Conservation (phyloP, 2,329 filamentous ascomycete genomes). For the Blastomyces emzantsi region DNA sequence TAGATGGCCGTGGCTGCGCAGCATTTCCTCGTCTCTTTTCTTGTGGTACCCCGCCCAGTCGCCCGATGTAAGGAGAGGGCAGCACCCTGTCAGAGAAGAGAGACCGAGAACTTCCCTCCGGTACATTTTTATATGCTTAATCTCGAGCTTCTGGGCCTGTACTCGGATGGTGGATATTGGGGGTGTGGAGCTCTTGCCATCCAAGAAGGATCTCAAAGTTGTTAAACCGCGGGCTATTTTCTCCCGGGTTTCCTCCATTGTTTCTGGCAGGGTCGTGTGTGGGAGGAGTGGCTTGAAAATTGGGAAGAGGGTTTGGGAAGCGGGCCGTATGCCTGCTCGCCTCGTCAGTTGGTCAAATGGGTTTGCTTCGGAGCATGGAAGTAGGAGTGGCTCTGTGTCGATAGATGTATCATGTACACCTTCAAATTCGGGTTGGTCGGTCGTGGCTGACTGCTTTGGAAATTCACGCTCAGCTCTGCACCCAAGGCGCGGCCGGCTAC, state of each 20-base stretch:
- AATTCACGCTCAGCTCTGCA: neutral
- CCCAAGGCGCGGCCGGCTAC: neutral
- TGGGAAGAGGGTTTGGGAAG: neutral
- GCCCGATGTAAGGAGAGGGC: neutral
- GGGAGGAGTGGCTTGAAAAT: neutral
- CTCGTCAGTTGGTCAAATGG: neutral
- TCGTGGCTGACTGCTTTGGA: neutral
- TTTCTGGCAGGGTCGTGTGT: neutral
- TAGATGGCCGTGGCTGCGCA: neutral
- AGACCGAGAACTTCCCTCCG: neutral
- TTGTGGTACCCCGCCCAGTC: slow-evolving; percentile 2
- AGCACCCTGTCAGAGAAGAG: neutral
- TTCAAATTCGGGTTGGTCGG: neutral
- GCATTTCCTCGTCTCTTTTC: slow-evolving; percentile 1
- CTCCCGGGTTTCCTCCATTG: neutral
- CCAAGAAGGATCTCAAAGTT: neutral
- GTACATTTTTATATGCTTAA: slow-evolving; percentile 4
- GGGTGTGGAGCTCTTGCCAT: slow-evolving; percentile 4
- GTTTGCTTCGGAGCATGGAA: neutral
- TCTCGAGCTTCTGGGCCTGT: neutral
- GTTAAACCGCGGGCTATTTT: neutral
- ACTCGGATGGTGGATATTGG: neutral
- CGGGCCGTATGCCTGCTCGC: neutral
- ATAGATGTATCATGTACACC: neutral
- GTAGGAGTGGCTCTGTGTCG: neutral